Base-by-base conservation (phyloP, 306 rosid species). In the Gynostemma pentaphyllum region DNA sequence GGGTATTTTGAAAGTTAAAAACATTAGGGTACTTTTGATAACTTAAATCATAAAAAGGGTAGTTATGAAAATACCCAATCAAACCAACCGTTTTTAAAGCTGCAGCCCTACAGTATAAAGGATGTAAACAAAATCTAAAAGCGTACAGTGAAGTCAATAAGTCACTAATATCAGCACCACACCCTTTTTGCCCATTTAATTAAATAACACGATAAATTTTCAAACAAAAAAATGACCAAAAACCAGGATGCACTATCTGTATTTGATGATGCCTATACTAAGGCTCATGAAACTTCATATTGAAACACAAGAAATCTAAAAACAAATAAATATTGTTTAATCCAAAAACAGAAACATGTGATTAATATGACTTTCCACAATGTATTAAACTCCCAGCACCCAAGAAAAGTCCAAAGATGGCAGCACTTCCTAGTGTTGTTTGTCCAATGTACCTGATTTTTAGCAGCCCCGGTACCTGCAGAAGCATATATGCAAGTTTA, bases 371-470 rank as follows among this genome's bases (percentile, higher is more conserved):
- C 83, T 87, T 89, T 48, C 97, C 95, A 82, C 92, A 89, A 69
- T 87, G 97, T 74, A 89, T 82, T 76, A 89, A 83, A 76, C 95
- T 79, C 45, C 97, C 97, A 64, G 97, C 97, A 59, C 90, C 87
- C 74, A 89, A 76, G 82, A 89, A 89, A 62, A 89, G 86, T 62
- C 97, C 94, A 41, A 89, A 89, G 55, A 84, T 72, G 22, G 86
- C 94, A 37, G 95, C 95, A 79, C 90, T 89, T 36, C 90, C 87
- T 19, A 89, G 68, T 7, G 97, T 87, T 24, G 86, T 82, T 72
- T 81, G 87, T 69, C 97, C 95, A 59, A 89, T 81, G 37, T 82
- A 80, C 81, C 95, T 81, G 67, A 89, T 84, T 81, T 89, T 89
- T 79, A 84, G 27, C 12, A 89, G 54, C 70, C 97, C 97, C 32